A percentile compares a stretch with the other conserved stretches of the same genome.
Conservation (phyloP, 2,329 filamentous ascomycete genomes). For the Sarocladiaceae sp. region DNA sequence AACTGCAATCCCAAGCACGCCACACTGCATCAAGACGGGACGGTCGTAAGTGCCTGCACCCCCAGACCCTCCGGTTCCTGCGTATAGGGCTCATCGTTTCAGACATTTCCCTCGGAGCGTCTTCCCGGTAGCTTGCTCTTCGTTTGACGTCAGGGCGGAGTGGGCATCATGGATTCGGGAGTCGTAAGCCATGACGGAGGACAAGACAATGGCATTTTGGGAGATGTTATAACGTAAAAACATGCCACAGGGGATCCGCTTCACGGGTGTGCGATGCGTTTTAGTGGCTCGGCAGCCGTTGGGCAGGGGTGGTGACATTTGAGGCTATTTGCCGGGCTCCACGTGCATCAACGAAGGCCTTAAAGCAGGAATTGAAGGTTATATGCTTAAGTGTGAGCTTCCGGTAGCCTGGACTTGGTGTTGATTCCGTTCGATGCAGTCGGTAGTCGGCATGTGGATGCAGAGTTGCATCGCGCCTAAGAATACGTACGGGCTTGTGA, state of each 20-base stretch:
- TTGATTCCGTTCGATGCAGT: too few relatives aligned
- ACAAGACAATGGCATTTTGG: neutral
- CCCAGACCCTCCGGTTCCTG: too few relatives aligned
- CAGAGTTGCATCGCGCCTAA: too few relatives aligned
- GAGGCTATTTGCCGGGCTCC: too few relatives aligned
- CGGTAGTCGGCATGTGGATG: too few relatives aligned
- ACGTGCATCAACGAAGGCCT: too few relatives aligned
- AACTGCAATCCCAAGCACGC: neutral
- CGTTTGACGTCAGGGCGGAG: slow-evolving; percentile 5
- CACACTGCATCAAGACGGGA: neutral
- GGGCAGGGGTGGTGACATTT: neutral
- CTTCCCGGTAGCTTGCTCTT: neutral
- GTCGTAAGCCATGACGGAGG: slow-evolving; percentile 10
- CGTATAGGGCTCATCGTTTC: neutral
- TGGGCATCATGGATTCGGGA: neutral
- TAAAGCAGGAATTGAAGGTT: too few relatives aligned
- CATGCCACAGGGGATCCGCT: neutral
- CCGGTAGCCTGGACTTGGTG: too few relatives aligned
- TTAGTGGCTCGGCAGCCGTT: slow-evolving; percentile 3
- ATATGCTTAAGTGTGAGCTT: too few relatives aligned
- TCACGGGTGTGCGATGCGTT: neutral
- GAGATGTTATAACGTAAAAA: slow-evolving; percentile 6
- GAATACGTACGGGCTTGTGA: too few relatives aligned
- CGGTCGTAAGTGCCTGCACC: neutral
- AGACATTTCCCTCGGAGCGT: neutral